Evolutionary conservation across 371 early-diverging fungal genomes (phyloP).

Genomic region (Dinochytrium kinnereticum): DNA sequence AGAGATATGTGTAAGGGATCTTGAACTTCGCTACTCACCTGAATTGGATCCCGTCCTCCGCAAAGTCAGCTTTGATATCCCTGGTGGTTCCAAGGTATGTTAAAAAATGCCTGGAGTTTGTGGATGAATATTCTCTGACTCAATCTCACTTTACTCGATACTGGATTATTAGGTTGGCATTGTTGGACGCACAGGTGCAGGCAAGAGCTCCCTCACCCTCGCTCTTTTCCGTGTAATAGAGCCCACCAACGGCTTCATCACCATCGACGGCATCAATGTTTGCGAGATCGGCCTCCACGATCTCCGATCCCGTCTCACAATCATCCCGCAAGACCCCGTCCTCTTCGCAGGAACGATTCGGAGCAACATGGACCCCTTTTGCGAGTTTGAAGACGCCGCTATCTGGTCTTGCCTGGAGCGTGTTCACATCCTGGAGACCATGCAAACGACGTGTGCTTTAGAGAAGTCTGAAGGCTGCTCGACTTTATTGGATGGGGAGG

Average conservation of each 20-base stretch:
- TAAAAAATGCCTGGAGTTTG: too few relatives aligned
- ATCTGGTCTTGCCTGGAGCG: slow-evolving; percentile 35
- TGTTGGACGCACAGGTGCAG: slow-evolving; percentile 71
- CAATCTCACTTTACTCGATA: not conserved
- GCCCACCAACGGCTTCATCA: slow-evolving; percentile 48
- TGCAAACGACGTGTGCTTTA: slow-evolving; percentile 21
- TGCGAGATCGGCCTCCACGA: slow-evolving; percentile 40
- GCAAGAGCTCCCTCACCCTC: slow-evolving; percentile 58
- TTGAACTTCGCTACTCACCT: slow-evolving; percentile 46
- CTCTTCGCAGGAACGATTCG: slow-evolving; percentile 53
- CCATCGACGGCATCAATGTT: slow-evolving; percentile 45
- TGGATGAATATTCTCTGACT: slow-evolving; percentile 17
- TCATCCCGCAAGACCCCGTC: slow-evolving; percentile 56
- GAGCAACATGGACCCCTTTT: slow-evolving; percentile 45
- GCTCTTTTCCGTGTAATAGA: slow-evolving; percentile 54
- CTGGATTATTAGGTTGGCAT: slow-evolving; percentile 62
- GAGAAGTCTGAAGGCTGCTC: not conserved
- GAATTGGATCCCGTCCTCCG: slow-evolving; percentile 61
- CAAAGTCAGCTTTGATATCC: slow-evolving; percentile 62
- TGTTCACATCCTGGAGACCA: slow-evolving; percentile 37
- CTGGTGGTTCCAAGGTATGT: slow-evolving; percentile 68
- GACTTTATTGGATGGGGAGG: slow-evolving; percentile 52
- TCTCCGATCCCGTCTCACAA: slow-evolving; percentile 44
- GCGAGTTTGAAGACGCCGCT: slow-evolving; percentile 31
- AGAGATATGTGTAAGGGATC: slow-evolving; percentile 54